Evolutionary conservation across 2,329 filamentous ascomycete genomes (phyloP), one percentile per base, ranked within the genome.

Genomic region (Aspergillus candidus): DNA sequence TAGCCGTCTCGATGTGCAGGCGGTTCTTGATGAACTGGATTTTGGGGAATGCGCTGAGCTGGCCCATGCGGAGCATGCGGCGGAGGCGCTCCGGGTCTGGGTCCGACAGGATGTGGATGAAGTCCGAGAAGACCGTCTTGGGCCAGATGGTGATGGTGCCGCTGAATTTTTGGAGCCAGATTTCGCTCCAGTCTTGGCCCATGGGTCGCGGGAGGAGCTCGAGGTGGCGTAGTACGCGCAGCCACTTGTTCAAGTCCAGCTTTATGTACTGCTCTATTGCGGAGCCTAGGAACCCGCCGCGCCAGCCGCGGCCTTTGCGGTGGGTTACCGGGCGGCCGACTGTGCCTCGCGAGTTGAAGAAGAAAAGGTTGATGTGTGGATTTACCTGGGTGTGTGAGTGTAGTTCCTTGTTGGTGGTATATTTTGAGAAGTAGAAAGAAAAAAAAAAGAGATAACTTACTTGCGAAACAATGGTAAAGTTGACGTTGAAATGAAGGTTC

Each of bases 131-230:
- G 3, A 82, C 72, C 11, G 82, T 84, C 63, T 89, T 88, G 6
- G 93, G 93, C 90, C 91, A 97, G 59, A 98, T 90, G 11, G 93
- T 98, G 51, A 97, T 85, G 8, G 88, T 97, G 22, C 93, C 93
- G 51, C 84, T 86, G 66, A 98, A 98, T 46, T 89, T 82, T 65
- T 98, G 93, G 38, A 98, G 77, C 87, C 91, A 98, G 15, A 98
- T 82, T 67, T 95, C 86, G 46, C 84, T 90, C 93, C 93, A 98
- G 64, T 98, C 93, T 66, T 97, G 91, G 3, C 90, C 91, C 15
- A 97, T 68, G 0, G 88, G 89, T 0, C 93, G 82, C 0, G 93
- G 93, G 0, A 98, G 78, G 4, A 98, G 76, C 66, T 98, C 93
- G 0, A 97, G 78, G 61, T 96, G 89, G 1, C 90, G 84, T 34